Evolutionary conservation across 108 stramenopile species (phyloP).

Genomic region (Mediolabrus comicus): DNA sequence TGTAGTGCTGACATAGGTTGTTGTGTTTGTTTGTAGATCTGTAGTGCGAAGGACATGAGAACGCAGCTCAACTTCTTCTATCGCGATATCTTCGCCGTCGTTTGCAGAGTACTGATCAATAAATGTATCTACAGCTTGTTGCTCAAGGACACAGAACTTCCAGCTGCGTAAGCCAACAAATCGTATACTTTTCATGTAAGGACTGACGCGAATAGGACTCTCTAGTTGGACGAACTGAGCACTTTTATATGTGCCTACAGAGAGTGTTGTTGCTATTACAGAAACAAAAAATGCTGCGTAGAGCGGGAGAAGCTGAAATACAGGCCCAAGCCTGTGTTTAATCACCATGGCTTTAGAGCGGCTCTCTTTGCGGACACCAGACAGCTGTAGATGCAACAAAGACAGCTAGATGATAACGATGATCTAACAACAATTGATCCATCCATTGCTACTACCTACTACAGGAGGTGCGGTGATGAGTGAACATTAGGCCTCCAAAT

Average conservation of each 20-base stretch:
- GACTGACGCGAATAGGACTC: slow-evolving; percentile 11
- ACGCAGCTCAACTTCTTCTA: not conserved
- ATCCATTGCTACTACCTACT: no score
- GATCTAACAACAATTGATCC: no score
- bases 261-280: slow-evolving; percentile 18
- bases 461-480: no score
- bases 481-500: no score
- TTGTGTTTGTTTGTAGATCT: not conserved
- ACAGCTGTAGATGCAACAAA: no score
- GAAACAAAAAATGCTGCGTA: slow-evolving; percentile 28
- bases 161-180: slow-evolving; percentile 23
- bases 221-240: slow-evolving; percentile 18
- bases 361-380: no score
- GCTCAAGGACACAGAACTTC: slow-evolving; percentile 19
- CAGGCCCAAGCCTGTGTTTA: no score
- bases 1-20: not conserved
- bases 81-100: not conserved
- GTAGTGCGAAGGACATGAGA: not conserved
- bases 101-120: not conserved
- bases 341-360: no score
- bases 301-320: no score
- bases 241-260: slow-evolving; percentile 14
- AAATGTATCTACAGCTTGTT: slow-evolving; percentile 19
- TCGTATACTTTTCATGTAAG: slow-evolving; percentile 15
- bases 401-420: no score